Conservation (phyloP, 495 filamentous ascomycete genomes). For the Xylaria venustula region DNA sequence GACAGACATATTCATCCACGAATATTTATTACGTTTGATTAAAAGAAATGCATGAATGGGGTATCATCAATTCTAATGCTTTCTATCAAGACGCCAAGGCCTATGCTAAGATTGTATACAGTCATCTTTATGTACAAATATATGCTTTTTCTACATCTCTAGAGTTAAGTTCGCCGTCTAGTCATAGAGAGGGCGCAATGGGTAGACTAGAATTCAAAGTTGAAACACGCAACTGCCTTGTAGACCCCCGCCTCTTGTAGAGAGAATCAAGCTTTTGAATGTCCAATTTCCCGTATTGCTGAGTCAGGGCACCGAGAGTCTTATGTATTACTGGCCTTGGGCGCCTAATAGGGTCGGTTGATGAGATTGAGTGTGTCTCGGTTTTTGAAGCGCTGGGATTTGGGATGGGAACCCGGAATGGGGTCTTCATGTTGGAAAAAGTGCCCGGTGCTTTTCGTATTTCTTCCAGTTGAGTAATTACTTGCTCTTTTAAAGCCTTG, state of each 20-base stretch:
- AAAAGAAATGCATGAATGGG: too few species aligned
- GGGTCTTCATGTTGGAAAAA: not conserved
- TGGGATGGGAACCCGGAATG: not conserved
- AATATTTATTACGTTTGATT: too few species aligned
- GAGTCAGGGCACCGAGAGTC: not conserved
- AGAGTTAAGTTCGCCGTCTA: not conserved
- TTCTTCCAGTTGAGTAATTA: not conserved
- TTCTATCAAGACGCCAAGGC: not conserved
- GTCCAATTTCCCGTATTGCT: not conserved
- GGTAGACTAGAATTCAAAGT: not conserved
- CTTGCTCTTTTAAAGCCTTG: not conserved
- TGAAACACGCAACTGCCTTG: not conserved
- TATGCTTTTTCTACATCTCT: not conserved
- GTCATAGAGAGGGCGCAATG: not conserved
- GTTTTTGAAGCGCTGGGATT: not conserved
- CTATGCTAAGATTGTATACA: constrained; percentile 6
- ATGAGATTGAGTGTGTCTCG: not conserved
- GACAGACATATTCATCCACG: too few species aligned
- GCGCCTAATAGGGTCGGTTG: not conserved
- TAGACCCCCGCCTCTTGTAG: not conserved
- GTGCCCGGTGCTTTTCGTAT: not conserved
- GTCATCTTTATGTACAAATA: not conserved
- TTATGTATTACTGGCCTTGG: not conserved
- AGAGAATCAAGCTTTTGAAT: not conserved
- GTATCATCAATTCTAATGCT: constrained; percentile 6